A percentile compares a stretch with the other conserved stretches of the same genome.
These are phyloP conservation scores for Hydnum rufescens DNA, from an alignment of 768 basidiomycete species.

Conservation along the genomic window DNA sequence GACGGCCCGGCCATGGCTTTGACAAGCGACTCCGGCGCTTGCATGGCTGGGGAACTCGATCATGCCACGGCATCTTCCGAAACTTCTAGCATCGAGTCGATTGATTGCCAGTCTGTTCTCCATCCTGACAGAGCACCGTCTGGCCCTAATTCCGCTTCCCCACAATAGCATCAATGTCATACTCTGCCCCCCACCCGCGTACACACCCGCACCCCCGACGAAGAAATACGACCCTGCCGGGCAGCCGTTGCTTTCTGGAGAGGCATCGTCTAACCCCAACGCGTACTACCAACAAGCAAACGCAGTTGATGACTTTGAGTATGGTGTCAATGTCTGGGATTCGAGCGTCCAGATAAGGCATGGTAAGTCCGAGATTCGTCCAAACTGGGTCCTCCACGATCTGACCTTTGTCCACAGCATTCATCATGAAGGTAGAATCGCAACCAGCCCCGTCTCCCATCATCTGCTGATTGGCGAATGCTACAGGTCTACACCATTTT, in stretches of 20 bases:
- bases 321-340: slow-evolving; percentile 63
- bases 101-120: no score
- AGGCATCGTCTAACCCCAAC: neutral
- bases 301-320: slow-evolving; percentile 92
- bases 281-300: slow-evolving; percentile 53
- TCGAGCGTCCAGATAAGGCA: slow-evolving; percentile 58
- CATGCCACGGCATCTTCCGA: neutral
- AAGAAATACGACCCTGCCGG: neutral
- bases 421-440: slow-evolving; percentile 56
- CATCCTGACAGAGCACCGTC: neutral
- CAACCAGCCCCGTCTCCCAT: neutral
- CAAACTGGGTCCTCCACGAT: slow-evolving; percentile 12
- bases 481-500: slow-evolving; percentile 85
- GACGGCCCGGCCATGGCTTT: slow-evolving; percentile 1
- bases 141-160: neutral
- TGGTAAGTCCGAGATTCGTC: slow-evolving; percentile 16
- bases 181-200: neutral
- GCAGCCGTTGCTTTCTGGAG: neutral
- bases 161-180: neutral
- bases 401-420: slow-evolving; percentile 18
- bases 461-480: slow-evolving; percentile 30
- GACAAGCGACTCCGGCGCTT: neutral
- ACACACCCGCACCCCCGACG: neutral
- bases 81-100: neutral
- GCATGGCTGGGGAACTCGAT: neutral